These are phyloP conservation scores for Micractinium sp. DNA, from an alignment of 139 green algal species.

Conservation along the genomic window DNA sequence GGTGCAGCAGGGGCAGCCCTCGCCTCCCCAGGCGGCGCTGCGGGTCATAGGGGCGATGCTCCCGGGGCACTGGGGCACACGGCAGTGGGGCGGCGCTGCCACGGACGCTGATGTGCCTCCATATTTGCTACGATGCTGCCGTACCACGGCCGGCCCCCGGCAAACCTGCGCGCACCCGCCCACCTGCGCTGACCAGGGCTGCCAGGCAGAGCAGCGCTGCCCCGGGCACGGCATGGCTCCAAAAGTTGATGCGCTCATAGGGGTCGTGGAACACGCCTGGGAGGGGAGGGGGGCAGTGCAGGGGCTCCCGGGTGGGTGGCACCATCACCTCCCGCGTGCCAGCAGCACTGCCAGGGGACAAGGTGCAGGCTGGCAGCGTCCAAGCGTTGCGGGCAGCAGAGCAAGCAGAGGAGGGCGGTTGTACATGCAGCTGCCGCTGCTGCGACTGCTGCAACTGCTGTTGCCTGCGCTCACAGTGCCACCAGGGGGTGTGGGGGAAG, in stretches of 20 bases:
- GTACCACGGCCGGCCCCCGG: too few relatives aligned
- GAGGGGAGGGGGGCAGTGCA: background rate
- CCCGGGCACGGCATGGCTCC: constrained; percentile 77
- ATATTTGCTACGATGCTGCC: too few relatives aligned
- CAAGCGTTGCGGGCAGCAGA: background rate
- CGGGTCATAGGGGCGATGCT: too few relatives aligned
- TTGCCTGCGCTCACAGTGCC: constrained; percentile 53
- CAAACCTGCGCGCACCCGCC: background rate
- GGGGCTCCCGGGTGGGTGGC: background rate
- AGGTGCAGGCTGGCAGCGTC: too few relatives aligned
- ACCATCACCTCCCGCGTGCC: background rate
- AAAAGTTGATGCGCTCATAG: constrained; percentile 91
- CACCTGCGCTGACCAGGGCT: background rate
- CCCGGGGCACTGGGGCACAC: too few relatives aligned
- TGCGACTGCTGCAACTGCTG: background rate
- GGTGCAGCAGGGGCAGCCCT: too few relatives aligned
- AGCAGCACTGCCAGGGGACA: background rate
- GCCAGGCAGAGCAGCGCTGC: constrained; percentile 62
- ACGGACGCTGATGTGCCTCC: too few relatives aligned
- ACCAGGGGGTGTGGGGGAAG: constrained; percentile 67
- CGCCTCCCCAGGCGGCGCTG: too few relatives aligned
- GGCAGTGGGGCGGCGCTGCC: too few relatives aligned
- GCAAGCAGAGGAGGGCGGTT: too few relatives aligned
- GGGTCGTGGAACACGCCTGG: constrained; percentile 67
- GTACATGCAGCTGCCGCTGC: background rate